Evolutionary conservation across 352 stramenopile species (phyloP).

Genomic region (Pelagophyceae sp.): DNA sequence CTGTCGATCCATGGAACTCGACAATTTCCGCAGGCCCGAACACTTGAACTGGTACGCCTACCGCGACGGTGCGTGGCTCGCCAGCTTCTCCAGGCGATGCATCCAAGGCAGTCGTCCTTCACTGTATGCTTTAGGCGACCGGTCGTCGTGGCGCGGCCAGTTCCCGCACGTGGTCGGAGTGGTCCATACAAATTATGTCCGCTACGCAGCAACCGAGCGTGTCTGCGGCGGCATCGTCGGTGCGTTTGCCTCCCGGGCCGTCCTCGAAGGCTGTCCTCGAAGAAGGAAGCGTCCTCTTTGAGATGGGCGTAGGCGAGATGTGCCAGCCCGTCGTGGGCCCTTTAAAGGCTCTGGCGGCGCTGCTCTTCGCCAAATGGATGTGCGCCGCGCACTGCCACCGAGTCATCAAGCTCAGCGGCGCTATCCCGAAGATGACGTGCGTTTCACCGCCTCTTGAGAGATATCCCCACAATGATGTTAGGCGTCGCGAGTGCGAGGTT

Average conservation of each 20-base stretch:
- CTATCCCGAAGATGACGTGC: conserved; percentile 37
- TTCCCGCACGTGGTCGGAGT: conserved; percentile 57
- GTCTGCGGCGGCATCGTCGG: background rate
- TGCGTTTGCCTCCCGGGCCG: too few species aligned
- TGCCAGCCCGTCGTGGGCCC: conserved; percentile 16
- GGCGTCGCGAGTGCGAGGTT: too few species aligned
- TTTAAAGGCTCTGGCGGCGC: conserved; percentile 33
- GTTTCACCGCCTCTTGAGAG: too few species aligned
- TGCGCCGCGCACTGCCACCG: conserved; percentile 51
- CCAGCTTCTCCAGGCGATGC: too few species aligned
- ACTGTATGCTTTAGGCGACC: too few species aligned
- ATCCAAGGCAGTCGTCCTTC: too few species aligned
- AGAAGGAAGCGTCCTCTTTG: background rate
- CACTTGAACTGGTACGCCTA: conserved; percentile 63
- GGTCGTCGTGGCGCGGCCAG: conserved; percentile 45
- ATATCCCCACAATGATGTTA: too few species aligned
- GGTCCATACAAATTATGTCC: conserved; percentile 61
- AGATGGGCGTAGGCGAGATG: background rate
- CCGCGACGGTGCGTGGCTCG: too few species aligned
- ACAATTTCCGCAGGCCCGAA: too few species aligned
- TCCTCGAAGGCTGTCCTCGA: too few species aligned
- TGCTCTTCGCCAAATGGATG: conserved; percentile 40
- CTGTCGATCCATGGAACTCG: too few species aligned
- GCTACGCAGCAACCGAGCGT: conserved; percentile 39
- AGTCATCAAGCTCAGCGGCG: conserved; percentile 55